Evolutionary conservation across 208 protist genomes (phyloP), one percentile per base, ranked within the genome.

Genomic region (Endotrypanum monterogeii): DNA sequence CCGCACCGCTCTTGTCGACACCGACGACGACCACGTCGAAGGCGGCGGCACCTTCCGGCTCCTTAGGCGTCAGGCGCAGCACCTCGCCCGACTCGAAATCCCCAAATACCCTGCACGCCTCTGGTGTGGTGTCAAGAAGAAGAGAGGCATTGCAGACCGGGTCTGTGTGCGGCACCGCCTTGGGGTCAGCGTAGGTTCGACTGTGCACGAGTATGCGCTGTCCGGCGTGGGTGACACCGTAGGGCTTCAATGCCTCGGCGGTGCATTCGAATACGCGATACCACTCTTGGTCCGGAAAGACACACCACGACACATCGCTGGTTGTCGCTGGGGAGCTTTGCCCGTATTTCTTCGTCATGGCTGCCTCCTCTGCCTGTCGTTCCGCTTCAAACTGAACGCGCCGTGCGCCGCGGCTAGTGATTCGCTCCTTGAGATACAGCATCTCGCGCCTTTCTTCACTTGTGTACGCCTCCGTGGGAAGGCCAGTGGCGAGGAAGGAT

Each of bases 401-500:
- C 7, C 83, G 82, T 25, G 69, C 67, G 18, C 71, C 92, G 28
- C 84, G 78, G 50, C 54, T 65, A 50, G 88, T 83, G 61, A 96
- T 89, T 58, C 83, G 63, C 37, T 85, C 67, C 50, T 84, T 71
- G 57, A 91, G 79, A 77, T 89, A 78, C 58, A 90, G 46, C 86
- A 94, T 90, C 73, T 93, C 87, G 6, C 89, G 86, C 87, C 86
- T 90, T 79, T 95, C 90, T 54, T 74, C 72, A 18, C 82, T 83
- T 12, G 82, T 92, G 83, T 96, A 97, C n/a, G 89, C 86, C 65
- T 89, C 86, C 68, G 85, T 73, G 44, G 90, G 89, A 60, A 97
- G 82, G 0, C 93, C 91, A 30, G 88, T 87, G 35, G 82, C 79
- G 35, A 94, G 77, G 77, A 97, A 97, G 4, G 90, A 94, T 63